Percentiles rank a stretch among this genome's conserved stretches.
Conservation (phyloP, 1,284 basidiomycete species). For the Tremellales sp. region DNA sequence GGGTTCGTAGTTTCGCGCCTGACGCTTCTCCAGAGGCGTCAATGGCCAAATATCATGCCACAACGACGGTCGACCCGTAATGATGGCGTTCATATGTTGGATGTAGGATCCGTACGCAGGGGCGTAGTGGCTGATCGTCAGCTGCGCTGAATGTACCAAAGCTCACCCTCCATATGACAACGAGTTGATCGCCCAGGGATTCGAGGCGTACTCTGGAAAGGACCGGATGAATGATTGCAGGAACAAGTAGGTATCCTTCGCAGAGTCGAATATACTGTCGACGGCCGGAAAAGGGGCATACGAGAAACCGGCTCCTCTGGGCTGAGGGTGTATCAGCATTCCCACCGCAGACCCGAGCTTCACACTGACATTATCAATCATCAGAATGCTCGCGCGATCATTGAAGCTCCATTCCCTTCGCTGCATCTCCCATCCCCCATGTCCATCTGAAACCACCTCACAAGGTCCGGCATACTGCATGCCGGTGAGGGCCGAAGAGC, state of each 20-base stretch:
- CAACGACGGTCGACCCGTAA: not conserved
- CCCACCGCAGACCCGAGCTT: not conserved
- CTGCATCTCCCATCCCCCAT: not conserved
- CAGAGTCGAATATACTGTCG: not conserved
- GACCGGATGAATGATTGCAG: not conserved
- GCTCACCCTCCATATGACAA: constrained; percentile 3
- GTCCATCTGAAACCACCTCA: not conserved
- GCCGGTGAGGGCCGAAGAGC: not conserved
- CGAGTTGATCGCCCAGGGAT: constrained; percentile 3
- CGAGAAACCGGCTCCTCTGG: not conserved
- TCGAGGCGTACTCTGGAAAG: constrained; percentile 3
- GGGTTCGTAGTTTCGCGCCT: too few relatives aligned
- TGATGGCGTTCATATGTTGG: not conserved
- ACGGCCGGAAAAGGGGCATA: constrained; percentile 2
- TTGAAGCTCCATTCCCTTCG: constrained; percentile 1
- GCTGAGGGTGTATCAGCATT: not conserved
- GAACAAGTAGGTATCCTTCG: not conserved
- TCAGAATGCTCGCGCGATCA: not conserved
- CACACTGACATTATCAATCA: constrained; percentile 3
- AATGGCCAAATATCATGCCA: constrained; percentile 1
- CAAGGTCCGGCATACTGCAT: constrained; percentile 2
- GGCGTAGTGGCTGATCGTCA: not conserved
- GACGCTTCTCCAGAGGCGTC: not conserved
- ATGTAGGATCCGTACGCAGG: constrained; percentile 1
- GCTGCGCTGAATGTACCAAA: not conserved